A percentile compares a stretch with the other conserved stretches of the same genome.
Conservation (phyloP, 1,139 yeast species). For the Candida anutae region DNA sequence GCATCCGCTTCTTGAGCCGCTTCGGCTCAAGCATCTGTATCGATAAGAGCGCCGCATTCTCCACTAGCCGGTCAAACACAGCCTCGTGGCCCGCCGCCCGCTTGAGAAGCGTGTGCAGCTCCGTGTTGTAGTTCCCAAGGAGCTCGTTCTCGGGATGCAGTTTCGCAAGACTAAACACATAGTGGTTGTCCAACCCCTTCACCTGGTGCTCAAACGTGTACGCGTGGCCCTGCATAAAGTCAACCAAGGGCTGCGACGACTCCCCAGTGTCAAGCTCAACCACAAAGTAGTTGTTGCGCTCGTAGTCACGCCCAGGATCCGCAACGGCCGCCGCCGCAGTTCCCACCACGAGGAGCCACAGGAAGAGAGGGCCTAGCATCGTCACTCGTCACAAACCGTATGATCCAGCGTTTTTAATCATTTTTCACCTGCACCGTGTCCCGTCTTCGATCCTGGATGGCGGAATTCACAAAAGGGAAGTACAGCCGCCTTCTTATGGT, state of each 20-base stretch:
- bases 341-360: too few relatives aligned
- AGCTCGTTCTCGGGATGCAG: constrained; percentile 23
- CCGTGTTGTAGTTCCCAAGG: constrained; percentile 31
- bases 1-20: constrained; percentile 38
- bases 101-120: constrained; percentile 18
- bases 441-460: too few relatives aligned
- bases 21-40: constrained; percentile 47
- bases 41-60: constrained; percentile 26
- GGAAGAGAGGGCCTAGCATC: too few relatives aligned
- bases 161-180: constrained; percentile 51
- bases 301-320: constrained; percentile 35
- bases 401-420: too few relatives aligned
- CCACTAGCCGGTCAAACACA: constrained; percentile 20
- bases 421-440: too few relatives aligned
- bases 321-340: too few relatives aligned
- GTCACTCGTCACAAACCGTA: too few relatives aligned
- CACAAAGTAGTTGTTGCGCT: constrained; percentile 43
- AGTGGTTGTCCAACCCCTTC: constrained; percentile 50
- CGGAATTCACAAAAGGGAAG: too few relatives aligned
- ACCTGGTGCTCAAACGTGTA: constrained; percentile 50
- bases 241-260: constrained; percentile 19
- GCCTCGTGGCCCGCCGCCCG: constrained; percentile 20
- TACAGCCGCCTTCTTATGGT: too few relatives aligned
- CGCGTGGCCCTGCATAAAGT: constrained; percentile 28
- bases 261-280: constrained; percentile 41